Evolutionary conservation across 2,329 filamentous ascomycete species (phyloP).

Genomic region (Diplodia intermedia): DNA sequence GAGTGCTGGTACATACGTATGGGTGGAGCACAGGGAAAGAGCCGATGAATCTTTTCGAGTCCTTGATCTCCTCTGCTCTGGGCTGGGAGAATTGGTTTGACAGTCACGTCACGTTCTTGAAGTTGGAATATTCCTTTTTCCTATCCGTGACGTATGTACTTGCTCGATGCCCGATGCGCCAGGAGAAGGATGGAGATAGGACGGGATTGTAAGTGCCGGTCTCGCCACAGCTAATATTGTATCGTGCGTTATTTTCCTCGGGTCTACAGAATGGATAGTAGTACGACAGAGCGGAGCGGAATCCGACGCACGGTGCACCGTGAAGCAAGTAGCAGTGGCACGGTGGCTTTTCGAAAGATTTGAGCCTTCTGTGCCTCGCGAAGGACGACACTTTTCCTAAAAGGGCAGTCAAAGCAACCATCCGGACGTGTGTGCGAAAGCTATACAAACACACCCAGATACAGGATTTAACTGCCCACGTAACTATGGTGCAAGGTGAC

Average conservation of each 20-base stretch:
- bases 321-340: not conserved
- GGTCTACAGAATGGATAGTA: not conserved
- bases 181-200: not conserved
- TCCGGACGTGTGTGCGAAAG: no score
- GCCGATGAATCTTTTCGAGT: no score
- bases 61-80: not conserved
- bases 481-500: no score
- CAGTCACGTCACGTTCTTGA: not conserved
- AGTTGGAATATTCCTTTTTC: not conserved
- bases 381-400: no score
- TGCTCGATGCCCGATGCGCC: not conserved
- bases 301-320: not conserved
- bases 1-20: no score
- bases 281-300: slow-evolving; percentile 3
- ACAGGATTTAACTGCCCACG: no score
- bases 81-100: not conserved
- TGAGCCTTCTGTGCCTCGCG: no score
- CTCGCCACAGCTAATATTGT: not conserved
- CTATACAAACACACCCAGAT: no score
- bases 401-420: no score
- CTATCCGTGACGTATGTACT: not conserved
- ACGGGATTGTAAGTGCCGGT: not conserved
- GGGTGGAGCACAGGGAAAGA: no score
- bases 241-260: not conserved
- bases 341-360: no score